Evolutionary conservation across 2,329 filamentous ascomycete genomes (phyloP).

Genomic region (Scytalidium lignicola): DNA sequence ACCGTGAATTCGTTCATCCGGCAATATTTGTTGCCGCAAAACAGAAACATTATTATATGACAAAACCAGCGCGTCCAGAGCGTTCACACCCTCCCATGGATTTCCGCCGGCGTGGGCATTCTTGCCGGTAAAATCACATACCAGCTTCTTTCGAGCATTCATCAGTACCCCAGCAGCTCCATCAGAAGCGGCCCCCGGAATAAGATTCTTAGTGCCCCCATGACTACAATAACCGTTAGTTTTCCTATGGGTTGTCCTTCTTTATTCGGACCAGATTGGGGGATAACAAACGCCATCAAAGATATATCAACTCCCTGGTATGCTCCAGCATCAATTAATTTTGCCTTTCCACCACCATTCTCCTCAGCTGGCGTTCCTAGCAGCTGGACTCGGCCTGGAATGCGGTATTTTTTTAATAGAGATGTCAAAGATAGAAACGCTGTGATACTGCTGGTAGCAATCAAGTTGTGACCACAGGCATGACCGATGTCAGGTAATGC

Average conservation of each 20-base stretch:
- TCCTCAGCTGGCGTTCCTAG: constrained; percentile 27
- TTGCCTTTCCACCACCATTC: constrained; percentile 34
- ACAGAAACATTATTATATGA: constrained; percentile 30
- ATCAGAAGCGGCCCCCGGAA: no score
- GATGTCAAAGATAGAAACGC: constrained; percentile 30
- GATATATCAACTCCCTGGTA: constrained; percentile 31
- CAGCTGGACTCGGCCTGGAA: constrained; percentile 23
- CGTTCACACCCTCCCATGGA: constrained; percentile 35
- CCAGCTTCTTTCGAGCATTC: no score
- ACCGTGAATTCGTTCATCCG: constrained; percentile 28
- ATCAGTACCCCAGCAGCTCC: no score
- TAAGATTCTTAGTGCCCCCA: no score
- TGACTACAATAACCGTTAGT: no score
- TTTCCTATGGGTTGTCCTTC: no score
- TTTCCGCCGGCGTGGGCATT: constrained; percentile 32
- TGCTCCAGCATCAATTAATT: constrained; percentile 37
- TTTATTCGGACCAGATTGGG: background rate
- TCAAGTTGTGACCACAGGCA: constrained; percentile 39
- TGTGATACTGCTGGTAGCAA: constrained; percentile 32
- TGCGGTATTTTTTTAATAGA: constrained; percentile 15
- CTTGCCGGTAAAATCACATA: no score
- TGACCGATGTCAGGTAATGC: constrained; percentile 37
- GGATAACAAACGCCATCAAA: constrained; percentile 34
- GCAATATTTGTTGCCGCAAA: constrained; percentile 25
- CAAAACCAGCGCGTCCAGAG: constrained; percentile 32